These are phyloP conservation scores for Lentinus tigrinus DNA, from an alignment of 768 basidiomycete genomes.

Conservation along the genomic window DNA sequence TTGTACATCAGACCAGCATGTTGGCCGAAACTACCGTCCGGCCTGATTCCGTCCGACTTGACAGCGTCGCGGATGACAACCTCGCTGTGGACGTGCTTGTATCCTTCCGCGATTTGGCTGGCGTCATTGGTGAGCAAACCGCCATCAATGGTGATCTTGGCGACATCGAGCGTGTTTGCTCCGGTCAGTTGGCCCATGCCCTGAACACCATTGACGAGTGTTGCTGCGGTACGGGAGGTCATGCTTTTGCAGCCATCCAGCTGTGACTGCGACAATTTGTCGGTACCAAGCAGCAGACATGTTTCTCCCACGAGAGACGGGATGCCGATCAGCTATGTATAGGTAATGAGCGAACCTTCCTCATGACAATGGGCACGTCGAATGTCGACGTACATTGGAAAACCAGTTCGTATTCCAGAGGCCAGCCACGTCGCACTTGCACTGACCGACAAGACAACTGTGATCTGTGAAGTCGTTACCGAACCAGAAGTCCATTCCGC, in stretches of 20 bases:
- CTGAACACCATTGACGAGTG: slow-evolving; percentile 43
- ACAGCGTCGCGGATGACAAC: slow-evolving; percentile 46
- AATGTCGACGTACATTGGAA: slow-evolving; percentile 44
- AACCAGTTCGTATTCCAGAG: slow-evolving; percentile 69
- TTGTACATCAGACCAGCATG: slow-evolving; percentile 50
- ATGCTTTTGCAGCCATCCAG: slow-evolving; percentile 48
- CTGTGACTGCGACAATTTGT: slow-evolving; percentile 43
- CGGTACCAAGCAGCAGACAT: slow-evolving; percentile 51
- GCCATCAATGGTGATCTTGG: slow-evolving; percentile 57
- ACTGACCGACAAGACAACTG: slow-evolving; percentile 50
- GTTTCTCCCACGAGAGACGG: slow-evolving; percentile 56
- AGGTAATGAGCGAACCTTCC: neutral
- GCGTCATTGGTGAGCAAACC: slow-evolving; percentile 32
- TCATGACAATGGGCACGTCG: neutral
- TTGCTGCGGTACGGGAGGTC: slow-evolving; percentile 48
- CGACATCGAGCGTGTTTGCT: slow-evolving; percentile 66
- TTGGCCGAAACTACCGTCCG: slow-evolving; percentile 45
- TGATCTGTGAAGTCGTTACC: slow-evolving; percentile 52
- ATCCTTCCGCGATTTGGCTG: slow-evolving; percentile 27
- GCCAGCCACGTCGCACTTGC: slow-evolving; percentile 54
- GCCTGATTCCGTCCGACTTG: slow-evolving; percentile 58
- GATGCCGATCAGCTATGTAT: slow-evolving; percentile 53
- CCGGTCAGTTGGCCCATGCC: slow-evolving; percentile 54
- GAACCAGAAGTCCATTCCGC: slow-evolving; percentile 66
- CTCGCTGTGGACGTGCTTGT: slow-evolving; percentile 47